Evolutionary conservation across 352 stramenopile species (phyloP), one percentile per base, ranked within the genome.

Genomic region (Phytophthora kernoviae): DNA sequence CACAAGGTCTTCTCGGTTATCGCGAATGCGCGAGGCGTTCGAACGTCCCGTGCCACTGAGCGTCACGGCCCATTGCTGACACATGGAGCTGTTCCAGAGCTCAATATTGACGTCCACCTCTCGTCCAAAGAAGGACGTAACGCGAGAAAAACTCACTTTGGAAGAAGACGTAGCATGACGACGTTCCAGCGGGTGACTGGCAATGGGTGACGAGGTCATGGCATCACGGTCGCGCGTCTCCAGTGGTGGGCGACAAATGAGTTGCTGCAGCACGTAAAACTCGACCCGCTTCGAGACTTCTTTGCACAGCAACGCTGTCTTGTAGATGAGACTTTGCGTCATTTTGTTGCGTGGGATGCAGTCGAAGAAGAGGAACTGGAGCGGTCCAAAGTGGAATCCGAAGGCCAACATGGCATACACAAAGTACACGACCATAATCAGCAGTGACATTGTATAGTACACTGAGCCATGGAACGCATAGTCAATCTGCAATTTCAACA

Each of bases 331-430:
- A 36, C 72, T 83, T 36, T 75, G 70, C 18, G 77, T 84, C 70
- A 81, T 83, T 49, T 86, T 79, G 53, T 51, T 79, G 24, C 65
- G 73, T 14, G 75, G 72, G 24, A 85, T 83, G 65, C 69, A 83
- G 70, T 93, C 81, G 55, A 84, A 87, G 36, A 93, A 93, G 15
- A 93, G 73, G 46, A 93, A 90, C 63, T 90, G 83, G 24, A 93
- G 67, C 41, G 83, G 83, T 0, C 83, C 83, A 21, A 81, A 84
- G 65, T 93, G 83, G 69, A 93, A 93, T 22, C 78, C 79, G 47
- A 91, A 81, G n/a, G 81, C 83, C 54, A 91, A 62, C 27, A 87
- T 46, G 9, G 79, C 79, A 43, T 80, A 88, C 33, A 89, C 61
- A 40, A 84, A 79, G 61, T 90, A 90, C 70, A 79, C 78, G 41